Percentiles rank a stretch among this genome's conserved stretches.
phyloP scores from a whole-genome alignment of 2,329 filamentous ascomycete species.

The Calonectria fujianensis region DNA sequence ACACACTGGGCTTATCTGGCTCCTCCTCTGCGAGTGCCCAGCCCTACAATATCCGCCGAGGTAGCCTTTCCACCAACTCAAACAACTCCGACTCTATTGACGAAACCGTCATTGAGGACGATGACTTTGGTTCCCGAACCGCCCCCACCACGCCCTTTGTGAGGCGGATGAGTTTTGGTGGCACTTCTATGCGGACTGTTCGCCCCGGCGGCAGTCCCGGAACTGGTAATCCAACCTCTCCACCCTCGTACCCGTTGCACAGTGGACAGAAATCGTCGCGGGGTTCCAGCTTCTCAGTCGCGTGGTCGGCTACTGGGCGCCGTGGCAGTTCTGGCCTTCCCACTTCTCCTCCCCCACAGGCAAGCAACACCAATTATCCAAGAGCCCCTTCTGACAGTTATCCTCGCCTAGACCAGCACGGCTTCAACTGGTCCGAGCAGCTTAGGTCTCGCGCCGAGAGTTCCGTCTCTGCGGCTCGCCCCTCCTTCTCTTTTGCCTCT shows the following conservation, averaged over 20 bases:
- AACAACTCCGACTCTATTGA: conserved; percentile 78
- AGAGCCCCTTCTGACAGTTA: conserved; percentile 80
- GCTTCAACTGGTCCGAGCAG: conserved; percentile 98
- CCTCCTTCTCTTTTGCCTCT: conserved; percentile 76
- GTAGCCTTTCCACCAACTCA: conserved; percentile 80
- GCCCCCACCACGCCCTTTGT: conserved; percentile 84
- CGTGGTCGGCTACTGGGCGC: conserved; percentile 59
- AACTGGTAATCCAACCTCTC: conserved; percentile 75
- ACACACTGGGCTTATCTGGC: conserved; percentile 83
- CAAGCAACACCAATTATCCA: conserved; percentile 75
- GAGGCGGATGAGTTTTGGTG: conserved; percentile 92
- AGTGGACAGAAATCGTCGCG: conserved; percentile 58
- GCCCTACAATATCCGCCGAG: conserved; percentile 74
- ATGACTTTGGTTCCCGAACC: conserved; percentile 73
- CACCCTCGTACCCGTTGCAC: conserved; percentile 57
- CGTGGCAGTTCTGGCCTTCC: conserved; percentile 60
- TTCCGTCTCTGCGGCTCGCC: conserved; percentile 75
- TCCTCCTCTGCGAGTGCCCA: conserved; percentile 76
- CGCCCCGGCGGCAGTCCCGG: conserved; percentile 75
- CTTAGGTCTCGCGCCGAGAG: conserved; percentile 94
- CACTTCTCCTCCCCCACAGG: conserved; percentile 66
- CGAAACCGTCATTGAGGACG: conserved; percentile 84
- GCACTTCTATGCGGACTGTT: conserved; percentile 80
- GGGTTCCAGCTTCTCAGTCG: conserved; percentile 58
- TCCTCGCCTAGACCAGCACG: conserved; percentile 83